Evolutionary conservation across 768 basidiomycete genomes (phyloP).

Genomic region (Clathrus columnatus): DNA sequence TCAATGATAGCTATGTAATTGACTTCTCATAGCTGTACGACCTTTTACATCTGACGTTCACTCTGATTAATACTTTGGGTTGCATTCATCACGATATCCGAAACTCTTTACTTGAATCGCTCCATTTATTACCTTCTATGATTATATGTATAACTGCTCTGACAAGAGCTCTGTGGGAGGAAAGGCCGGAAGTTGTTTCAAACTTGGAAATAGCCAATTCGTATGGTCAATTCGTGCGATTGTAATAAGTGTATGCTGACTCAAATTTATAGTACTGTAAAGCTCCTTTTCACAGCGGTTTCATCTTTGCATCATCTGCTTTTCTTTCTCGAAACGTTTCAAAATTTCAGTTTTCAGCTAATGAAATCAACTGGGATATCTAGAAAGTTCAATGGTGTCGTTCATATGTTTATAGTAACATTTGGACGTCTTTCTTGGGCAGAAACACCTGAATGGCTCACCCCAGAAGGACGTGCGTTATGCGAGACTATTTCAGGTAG

Average conservation of each 20-base stretch:
- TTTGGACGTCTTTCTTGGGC: constrained; percentile 70
- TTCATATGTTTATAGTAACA: constrained; percentile 66
- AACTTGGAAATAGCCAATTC: constrained; percentile 27
- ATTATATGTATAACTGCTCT: constrained; percentile 46
- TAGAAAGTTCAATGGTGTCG: constrained; percentile 51
- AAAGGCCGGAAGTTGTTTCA: constrained; percentile 35
- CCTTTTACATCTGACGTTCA: constrained; percentile 22
- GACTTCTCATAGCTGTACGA: not conserved
- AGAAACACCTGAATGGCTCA: constrained; percentile 54
- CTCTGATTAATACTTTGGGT: constrained; percentile 33
- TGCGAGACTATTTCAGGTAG: constrained; percentile 42
- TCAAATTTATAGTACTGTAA: constrained; percentile 35
- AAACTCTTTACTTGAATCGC: constrained; percentile 36
- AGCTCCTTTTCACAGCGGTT: constrained; percentile 42
- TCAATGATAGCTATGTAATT: not conserved
- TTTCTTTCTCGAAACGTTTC: constrained; percentile 35
- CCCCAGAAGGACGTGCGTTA: constrained; percentile 28
- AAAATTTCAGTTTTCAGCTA: constrained; percentile 52
- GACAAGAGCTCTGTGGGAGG: constrained; percentile 58
- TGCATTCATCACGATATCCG: constrained; percentile 31
- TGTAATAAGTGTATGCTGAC: constrained; percentile 7
- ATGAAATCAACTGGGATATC: constrained; percentile 35
- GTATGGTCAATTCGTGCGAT: constrained; percentile 23
- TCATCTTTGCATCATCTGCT: constrained; percentile 59
- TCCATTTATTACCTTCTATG: constrained; percentile 55